Base-by-base conservation (phyloP, 148 eudicot genomes). In the Hydrangea macrophylla region DNA sequence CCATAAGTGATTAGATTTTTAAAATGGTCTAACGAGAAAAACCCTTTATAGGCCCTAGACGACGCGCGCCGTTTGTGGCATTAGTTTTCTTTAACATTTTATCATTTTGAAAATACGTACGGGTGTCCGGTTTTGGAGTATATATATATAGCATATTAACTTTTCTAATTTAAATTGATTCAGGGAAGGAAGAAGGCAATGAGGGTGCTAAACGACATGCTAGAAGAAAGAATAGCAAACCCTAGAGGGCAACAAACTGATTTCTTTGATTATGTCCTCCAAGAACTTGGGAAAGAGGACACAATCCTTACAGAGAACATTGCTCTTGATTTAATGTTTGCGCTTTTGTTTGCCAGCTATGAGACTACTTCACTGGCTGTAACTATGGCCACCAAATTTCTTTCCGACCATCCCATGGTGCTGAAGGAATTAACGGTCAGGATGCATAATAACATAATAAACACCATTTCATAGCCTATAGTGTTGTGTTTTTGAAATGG, bases 141-240 rank as follows among this genome's bases (percentile, higher is more conserved):
- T 8, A 35, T 3, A 2, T 24, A 27, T 17, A 25, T 31, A 10
- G 40, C 17, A 62, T 30, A 18, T 39, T 28, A 15, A 28, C n/a
- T 33, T 27, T 18, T 33, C 0, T 37, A 55, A 15, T 69, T 11
- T 55, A 56, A 27, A 8, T 44, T 58, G 50, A 17, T 70, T 62
- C 83, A 93, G 98, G 98, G 98, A 80, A 81, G 98, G 74, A 93
- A 83, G 62, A 88, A 73, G 80, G 98, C 95, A 54, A 93, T 93
- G 96, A 78, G 51, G 68, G 83, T 83, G 92, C 83, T 93, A 36
- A 90, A 82, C 73, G 75, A 70, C 73, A 76, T 90, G 90, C 69
- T 93, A 64, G 84, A 90, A 60, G 92, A 93, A 75, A 86, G 98
- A 71, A 68, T 96, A 42, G 81, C 71, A 71, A 79, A 35, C 22